Conservation (phyloP, 176 grass and related monocot species). For the Musa schizocarpa region DNA sequence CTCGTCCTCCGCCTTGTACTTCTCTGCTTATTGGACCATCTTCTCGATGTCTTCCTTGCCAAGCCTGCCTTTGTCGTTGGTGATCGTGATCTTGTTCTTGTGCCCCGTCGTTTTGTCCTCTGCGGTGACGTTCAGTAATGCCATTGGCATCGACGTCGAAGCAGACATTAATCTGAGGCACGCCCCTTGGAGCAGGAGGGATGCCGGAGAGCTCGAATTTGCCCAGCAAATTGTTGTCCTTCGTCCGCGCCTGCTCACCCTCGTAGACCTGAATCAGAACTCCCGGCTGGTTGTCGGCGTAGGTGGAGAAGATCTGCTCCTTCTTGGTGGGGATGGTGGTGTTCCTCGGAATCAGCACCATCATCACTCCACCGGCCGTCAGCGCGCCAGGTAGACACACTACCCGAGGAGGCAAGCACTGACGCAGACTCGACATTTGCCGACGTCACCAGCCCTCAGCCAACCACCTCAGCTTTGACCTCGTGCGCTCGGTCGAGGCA, state of each 20-base stretch:
- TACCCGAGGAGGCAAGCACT: too few species aligned
- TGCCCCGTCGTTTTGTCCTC: constrained; percentile 6
- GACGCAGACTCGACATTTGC: too few species aligned
- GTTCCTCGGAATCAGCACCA: neutral
- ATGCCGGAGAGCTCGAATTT: constrained; percentile 13
- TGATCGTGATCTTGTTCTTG: constrained; percentile 3
- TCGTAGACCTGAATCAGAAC: constrained; percentile 8
- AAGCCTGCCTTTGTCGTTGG: constrained; percentile 13
- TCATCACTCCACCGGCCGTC: neutral
- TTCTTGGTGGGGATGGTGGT: constrained; percentile 3
- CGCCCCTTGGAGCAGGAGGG: neutral
- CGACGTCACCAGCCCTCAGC: too few species aligned
- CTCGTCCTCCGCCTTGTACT: constrained; percentile 12
- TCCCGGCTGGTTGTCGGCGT: constrained; percentile 5
- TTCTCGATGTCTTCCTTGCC: constrained; percentile 15
- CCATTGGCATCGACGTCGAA: constrained; percentile 11
- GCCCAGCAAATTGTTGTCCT: constrained; percentile 8
- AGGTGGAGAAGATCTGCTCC: constrained; percentile 4
- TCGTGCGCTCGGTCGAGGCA: too few species aligned
- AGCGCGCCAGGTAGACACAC: too few species aligned
- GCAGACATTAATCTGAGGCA: constrained; percentile 12
- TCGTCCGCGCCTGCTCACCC: neutral
- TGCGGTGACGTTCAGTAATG: constrained; percentile 1
- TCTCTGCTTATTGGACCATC: constrained; percentile 2
- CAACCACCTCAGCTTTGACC: too few species aligned